A percentile compares a stretch with the other conserved stretches of the same genome.
Conservation (phyloP, 192 early-diverging fungal genomes). For the Coemansia sp. region DNA sequence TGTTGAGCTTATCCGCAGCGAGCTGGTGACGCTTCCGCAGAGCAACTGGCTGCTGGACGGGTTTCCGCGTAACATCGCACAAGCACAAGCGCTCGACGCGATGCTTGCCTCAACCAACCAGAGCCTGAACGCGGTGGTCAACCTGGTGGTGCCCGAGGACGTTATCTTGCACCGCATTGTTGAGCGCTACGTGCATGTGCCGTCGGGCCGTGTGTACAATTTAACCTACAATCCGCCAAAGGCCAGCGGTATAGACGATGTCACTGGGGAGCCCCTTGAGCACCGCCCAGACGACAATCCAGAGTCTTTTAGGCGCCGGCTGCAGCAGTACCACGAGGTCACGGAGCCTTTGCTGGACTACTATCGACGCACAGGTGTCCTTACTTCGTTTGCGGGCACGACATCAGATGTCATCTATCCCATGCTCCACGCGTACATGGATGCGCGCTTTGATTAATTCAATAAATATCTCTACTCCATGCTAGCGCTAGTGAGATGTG, state of each 20-base stretch:
- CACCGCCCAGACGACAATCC: constrained; percentile 88
- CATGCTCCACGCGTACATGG: constrained; percentile 60
- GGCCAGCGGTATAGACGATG: constrained; percentile 76
- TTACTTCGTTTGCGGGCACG: constrained; percentile 70
- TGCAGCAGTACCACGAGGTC: constrained; percentile 74
- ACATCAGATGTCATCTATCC: constrained; percentile 96
- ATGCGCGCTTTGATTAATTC: constrained; percentile 40
- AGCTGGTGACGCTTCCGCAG: constrained; percentile 29
- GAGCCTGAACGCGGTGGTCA: constrained; percentile 82
- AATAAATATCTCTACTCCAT: not conserved
- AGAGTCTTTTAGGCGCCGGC: constrained; percentile 77
- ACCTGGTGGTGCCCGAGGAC: constrained; percentile 88
- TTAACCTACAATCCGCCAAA: constrained; percentile 91
- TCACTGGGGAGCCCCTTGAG: constrained; percentile 90
- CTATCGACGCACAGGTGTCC: constrained; percentile 65
- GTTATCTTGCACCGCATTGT: constrained; percentile 89
- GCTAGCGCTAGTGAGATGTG: not conserved
- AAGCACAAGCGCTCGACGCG: constrained; percentile 71
- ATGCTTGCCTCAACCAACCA: constrained; percentile 57
- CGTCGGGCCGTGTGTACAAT: constrained; percentile 93
- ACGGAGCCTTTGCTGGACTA: constrained; percentile 87
- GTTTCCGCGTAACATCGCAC: constrained; percentile 84
- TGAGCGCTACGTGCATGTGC: constrained; percentile 93
- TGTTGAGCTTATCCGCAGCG: constrained; percentile 45
- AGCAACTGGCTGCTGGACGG: constrained; percentile 85